Evolutionary conservation across 202 grass and related monocot genomes (phyloP).

Genomic region (Eragrostis tef): DNA sequence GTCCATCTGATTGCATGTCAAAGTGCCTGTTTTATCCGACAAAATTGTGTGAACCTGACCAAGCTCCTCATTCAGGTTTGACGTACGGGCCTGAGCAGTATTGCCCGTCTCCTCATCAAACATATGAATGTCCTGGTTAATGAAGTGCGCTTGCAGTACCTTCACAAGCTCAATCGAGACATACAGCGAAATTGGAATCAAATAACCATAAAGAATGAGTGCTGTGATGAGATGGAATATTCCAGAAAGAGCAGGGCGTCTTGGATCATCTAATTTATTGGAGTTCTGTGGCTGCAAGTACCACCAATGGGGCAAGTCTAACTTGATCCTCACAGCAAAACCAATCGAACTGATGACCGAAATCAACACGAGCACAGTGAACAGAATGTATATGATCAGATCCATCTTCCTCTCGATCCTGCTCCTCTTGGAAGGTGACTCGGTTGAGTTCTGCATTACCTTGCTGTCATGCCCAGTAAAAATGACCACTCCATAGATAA

Average conservation of each 20-base stretch:
- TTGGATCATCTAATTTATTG: constrained; percentile 67
- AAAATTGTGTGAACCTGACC: constrained; percentile 93
- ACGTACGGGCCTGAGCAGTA: constrained; percentile 88
- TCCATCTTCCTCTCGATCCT: constrained; percentile 98
- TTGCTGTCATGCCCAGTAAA: constrained; percentile 96
- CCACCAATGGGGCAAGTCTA: constrained; percentile 82
- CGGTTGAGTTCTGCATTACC: constrained; percentile 98
- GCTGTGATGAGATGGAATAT: constrained; percentile 96
- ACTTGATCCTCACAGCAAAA: constrained; percentile 89
- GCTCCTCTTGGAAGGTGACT: constrained; percentile 93
- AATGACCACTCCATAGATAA: constrained; percentile 89
- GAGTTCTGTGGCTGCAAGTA: constrained; percentile 70
- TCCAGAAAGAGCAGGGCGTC: constrained; percentile 74
- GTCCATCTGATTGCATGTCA: constrained; percentile 99
- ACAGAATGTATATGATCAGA: constrained; percentile 87
- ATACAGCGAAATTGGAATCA: constrained; percentile 98
- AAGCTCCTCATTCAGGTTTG: constrained; percentile 98
- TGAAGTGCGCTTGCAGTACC: constrained; percentile 92
- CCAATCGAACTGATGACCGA: constrained; percentile 95
- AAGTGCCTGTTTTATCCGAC: constrained; percentile 95
- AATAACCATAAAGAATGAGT: constrained; percentile 96
- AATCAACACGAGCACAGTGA: constrained; percentile 87
- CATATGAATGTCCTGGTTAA: constrained; percentile 95
- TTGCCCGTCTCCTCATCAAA: constrained; percentile 95
- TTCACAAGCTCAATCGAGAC: constrained; percentile 98